These are phyloP conservation scores for Porphyrellus cyaneotinctus DNA, from an alignment of 768 basidiomycete genomes.

Conservation along the genomic window DNA sequence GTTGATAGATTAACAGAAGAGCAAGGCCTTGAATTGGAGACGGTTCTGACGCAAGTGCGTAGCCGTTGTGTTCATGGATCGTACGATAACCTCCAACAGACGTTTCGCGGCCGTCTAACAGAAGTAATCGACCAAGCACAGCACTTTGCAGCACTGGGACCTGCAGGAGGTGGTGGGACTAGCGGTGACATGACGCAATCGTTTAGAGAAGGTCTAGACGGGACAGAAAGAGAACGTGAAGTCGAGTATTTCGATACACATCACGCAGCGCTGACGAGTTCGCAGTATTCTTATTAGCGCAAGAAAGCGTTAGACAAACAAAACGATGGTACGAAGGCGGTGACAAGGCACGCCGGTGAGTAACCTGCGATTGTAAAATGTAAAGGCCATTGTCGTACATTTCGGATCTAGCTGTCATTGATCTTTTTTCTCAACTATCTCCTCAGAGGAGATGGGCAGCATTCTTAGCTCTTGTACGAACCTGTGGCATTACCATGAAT, in stretches of 20 bases:
- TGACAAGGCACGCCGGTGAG: constrained; percentile 50
- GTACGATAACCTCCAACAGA: constrained; percentile 38
- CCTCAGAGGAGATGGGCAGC: constrained; percentile 22
- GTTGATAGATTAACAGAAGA: constrained; percentile 65
- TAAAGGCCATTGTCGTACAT: background rate
- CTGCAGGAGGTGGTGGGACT: constrained; percentile 49
- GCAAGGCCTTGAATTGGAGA: constrained; percentile 67
- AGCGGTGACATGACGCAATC: constrained; percentile 59
- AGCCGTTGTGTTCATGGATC: background rate
- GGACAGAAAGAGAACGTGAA: constrained; percentile 88
- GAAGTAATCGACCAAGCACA: constrained; percentile 86
- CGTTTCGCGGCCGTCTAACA: constrained; percentile 71
- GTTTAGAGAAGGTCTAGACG: constrained; percentile 89
- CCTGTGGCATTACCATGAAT: constrained; percentile 38
- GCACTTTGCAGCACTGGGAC: constrained; percentile 73
- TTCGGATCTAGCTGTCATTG: constrained; percentile 12
- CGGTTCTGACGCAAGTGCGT: constrained; percentile 62
- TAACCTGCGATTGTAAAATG: background rate
- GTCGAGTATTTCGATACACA: constrained; percentile 11
- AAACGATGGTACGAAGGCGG: constrained; percentile 84
- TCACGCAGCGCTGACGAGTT: constrained; percentile 5
- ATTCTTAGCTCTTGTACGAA: constrained; percentile 61
- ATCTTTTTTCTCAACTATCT: constrained; percentile 22
- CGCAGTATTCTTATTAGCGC: constrained; percentile 80
- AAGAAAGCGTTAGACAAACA: constrained; percentile 72